Evolutionary conservation across 1,284 basidiomycete species (phyloP).

Genomic region (Marasmius sp.): DNA sequence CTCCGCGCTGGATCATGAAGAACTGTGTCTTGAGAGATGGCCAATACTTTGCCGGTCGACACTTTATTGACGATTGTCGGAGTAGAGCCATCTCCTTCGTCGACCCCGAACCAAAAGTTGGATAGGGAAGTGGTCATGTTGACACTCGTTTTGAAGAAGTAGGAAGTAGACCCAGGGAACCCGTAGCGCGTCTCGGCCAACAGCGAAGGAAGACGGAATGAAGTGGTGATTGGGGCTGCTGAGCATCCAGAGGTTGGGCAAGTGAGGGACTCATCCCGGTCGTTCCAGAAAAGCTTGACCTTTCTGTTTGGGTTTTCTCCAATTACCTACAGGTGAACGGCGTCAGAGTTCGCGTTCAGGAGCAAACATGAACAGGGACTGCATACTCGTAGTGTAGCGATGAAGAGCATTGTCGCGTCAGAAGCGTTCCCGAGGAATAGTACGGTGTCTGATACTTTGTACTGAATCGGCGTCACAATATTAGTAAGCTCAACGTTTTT

Average conservation of each 20-base stretch:
- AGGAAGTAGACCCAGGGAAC: no score
- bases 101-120: conserved; percentile 1
- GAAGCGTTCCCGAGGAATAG: not conserved
- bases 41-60: no score
- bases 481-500: conserved; percentile 18
- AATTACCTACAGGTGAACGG: no score
- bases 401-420: not conserved
- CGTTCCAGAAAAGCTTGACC: not conserved
- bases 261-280: not conserved
- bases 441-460: conserved; percentile 10
- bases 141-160: not conserved
- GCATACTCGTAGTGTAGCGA: not conserved
- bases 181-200: not conserved
- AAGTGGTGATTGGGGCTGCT: no score
- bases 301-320: not conserved
- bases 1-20: no score
- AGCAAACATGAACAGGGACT: not conserved
- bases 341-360: not conserved
- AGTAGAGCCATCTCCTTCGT: not conserved
- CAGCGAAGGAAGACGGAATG: not conserved
- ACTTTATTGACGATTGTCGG: no score
- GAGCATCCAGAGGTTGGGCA: not conserved
- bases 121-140: not conserved
- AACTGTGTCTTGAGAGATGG: no score
- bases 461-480: conserved; percentile 16